Conservation (phyloP, 202 grass and related monocot genomes). For the Zoysia matrella region DNA sequence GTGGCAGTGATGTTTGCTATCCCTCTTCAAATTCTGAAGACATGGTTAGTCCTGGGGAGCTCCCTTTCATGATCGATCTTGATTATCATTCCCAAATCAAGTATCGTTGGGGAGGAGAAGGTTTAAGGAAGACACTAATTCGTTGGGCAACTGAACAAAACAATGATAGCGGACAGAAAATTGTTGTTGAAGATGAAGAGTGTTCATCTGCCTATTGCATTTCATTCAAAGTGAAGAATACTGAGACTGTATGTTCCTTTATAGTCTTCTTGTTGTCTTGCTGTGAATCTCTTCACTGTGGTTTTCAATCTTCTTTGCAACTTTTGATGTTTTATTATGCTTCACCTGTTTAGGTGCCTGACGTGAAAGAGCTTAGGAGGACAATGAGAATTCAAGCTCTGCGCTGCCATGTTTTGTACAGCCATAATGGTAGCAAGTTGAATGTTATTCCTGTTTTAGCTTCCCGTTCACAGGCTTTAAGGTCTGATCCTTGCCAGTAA, state of each 20-base stretch:
- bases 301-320: not conserved
- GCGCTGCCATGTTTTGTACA: conserved; percentile 77
- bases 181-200: conserved; percentile 54
- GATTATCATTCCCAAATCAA: conserved; percentile 83
- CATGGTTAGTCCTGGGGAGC: conserved; percentile 56
- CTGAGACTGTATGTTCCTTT: conserved; percentile 53
- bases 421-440: conserved; percentile 70
- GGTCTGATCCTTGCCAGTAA: conserved; percentile 43
- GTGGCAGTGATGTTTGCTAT: conserved; percentile 79
- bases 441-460: conserved; percentile 76
- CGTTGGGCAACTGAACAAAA: conserved; percentile 61
- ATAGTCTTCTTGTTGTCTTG: conserved; percentile 12
- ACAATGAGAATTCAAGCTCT: conserved; percentile 82
- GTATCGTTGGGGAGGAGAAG: conserved; percentile 79
- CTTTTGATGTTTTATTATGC: conserved; percentile 28
- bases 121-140: conserved; percentile 66
- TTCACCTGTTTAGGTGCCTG: conserved; percentile 54
- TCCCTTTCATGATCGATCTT: conserved; percentile 60
- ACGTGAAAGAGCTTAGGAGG: conserved; percentile 69
- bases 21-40: conserved; percentile 62
- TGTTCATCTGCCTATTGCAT: conserved; percentile 65
- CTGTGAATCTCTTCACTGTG: conserved; percentile 7
- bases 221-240: conserved; percentile 67
- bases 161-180: conserved; percentile 47
- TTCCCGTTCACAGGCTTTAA: conserved; percentile 73